Conservation (phyloP, 2,329 filamentous ascomycete genomes). For the Exophiala dermatitidis region DNA sequence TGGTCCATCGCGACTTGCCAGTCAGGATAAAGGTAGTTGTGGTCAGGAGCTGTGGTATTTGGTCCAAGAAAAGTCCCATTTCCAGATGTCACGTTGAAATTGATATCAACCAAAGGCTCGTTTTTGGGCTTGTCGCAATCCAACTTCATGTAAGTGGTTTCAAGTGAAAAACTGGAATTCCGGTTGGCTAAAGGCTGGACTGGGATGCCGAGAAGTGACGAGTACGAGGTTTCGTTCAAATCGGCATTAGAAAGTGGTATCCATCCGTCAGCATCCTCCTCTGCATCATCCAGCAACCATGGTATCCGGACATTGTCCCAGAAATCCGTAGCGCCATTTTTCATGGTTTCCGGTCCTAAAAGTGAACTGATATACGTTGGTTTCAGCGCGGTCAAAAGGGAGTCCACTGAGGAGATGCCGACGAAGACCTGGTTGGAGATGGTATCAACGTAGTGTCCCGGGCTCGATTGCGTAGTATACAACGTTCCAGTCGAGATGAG, state of each 20-base stretch:
- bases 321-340: slow-evolving; percentile 17
- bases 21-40: slow-evolving; percentile 7
- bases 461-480: slow-evolving; percentile 6
- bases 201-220: slow-evolving; percentile 18
- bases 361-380: slow-evolving; percentile 21
- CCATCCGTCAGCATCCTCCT: slow-evolving; percentile 17
- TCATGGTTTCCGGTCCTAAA: slow-evolving; percentile 12
- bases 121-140: slow-evolving; percentile 14
- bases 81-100: slow-evolving; percentile 11
- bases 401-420: slow-evolving; percentile 9
- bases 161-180: slow-evolving; percentile 20
- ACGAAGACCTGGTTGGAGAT: slow-evolving; percentile 7
- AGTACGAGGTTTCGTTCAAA: slow-evolving; percentile 14
- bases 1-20: slow-evolving; percentile 18
- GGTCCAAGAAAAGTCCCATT: slow-evolving; percentile 16
- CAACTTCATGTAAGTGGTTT: slow-evolving; percentile 23
- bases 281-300: slow-evolving; percentile 5
- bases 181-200: slow-evolving; percentile 14
- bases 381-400: slow-evolving; percentile 12
- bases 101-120: slow-evolving; percentile 8
- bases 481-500: slow-evolving; percentile 7
- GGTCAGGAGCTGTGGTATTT: slow-evolving; percentile 6
- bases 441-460: slow-evolving; percentile 8
- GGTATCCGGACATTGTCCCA: slow-evolving; percentile 26
- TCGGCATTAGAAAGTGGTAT: slow-evolving; percentile 5